Conservation (phyloP, 2,329 filamentous ascomycete genomes). For the Teratosphaeria zuluensis region DNA sequence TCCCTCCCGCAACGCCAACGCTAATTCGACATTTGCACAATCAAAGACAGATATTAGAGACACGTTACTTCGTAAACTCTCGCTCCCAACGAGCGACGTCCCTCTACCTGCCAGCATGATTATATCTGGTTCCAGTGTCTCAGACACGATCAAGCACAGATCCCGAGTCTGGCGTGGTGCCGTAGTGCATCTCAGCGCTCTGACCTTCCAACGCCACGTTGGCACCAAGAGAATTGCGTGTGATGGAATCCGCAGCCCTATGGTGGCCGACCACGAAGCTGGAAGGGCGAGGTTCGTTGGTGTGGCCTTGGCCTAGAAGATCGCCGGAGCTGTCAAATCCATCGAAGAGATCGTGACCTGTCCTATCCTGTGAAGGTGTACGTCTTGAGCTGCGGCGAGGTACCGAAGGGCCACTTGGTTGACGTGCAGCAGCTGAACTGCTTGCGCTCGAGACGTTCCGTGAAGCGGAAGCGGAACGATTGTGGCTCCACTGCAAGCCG, state of each 20-base stretch:
- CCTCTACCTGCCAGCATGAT: neutral
- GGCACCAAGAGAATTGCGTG: conserved; percentile 20
- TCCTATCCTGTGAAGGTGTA: conserved; percentile 11
- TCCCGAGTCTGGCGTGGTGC: neutral
- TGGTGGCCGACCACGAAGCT: conserved; percentile 13
- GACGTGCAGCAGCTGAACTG: conserved; percentile 1
- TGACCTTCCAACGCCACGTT: conserved; percentile 15
- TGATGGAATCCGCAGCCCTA: conserved; percentile 22
- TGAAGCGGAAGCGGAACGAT: neutral
- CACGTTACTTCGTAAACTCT: neutral
- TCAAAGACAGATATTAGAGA: neutral
- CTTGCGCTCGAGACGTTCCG: neutral
- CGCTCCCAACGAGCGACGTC: neutral
- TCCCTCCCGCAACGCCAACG: neutral
- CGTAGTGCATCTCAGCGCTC: conserved; percentile 6
- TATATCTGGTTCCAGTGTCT: neutral
- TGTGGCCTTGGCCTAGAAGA: conserved; percentile 1
- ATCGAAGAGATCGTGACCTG: conserved; percentile 12
- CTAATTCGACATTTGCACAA: neutral
- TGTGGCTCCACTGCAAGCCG: conserved; percentile 17
- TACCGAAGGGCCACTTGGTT: conserved; percentile 8
- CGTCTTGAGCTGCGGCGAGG: conserved; percentile 18
- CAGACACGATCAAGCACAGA: neutral
- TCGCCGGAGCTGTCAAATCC: conserved; percentile 16
- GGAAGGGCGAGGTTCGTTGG: conserved; percentile 4